phyloP scores from a whole-genome alignment of 2,329 filamentous ascomycete genomes.

The Venturia oleaginea region DNA sequence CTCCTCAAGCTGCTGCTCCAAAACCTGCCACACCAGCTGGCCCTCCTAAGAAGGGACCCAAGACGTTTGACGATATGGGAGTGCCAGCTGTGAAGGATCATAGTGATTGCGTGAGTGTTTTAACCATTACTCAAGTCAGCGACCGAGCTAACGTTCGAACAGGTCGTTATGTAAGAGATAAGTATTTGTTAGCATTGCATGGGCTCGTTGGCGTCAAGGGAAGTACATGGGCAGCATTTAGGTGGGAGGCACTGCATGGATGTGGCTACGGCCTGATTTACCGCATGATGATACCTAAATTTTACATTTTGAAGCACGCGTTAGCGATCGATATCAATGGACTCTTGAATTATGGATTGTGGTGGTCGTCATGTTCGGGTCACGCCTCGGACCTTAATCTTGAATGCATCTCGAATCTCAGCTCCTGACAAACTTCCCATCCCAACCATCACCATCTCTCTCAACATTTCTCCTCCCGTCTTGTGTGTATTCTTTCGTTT shows the following conservation, averaged over 20 bases:
- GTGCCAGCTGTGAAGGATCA: slow-evolving; percentile 76
- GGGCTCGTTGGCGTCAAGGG: neutral
- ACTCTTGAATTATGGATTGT: neutral
- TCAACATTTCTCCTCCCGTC: neutral
- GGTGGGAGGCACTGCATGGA: slow-evolving; percentile 9
- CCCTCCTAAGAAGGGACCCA: slow-evolving; percentile 62
- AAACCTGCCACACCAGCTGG: neutral
- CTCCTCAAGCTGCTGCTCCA: slow-evolving; percentile 6
- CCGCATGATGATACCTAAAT: neutral
- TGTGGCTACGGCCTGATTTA: neutral
- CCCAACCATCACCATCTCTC: neutral
- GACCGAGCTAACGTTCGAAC: neutral
- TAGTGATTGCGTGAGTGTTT: slow-evolving; percentile 71
- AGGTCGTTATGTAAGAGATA: slow-evolving; percentile 35
- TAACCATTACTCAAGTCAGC: neutral
- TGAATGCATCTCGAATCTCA: neutral
- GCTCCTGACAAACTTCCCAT: neutral
- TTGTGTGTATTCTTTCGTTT: neutral
- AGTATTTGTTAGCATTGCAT: neutral
- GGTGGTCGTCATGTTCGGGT: neutral
- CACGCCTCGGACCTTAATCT: neutral
- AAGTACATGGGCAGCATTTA: slow-evolving; percentile 16
- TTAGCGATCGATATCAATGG: neutral
- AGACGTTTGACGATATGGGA: slow-evolving; percentile 98
- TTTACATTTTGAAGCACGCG: slow-evolving; percentile 9